phyloP scores from a whole-genome alignment of 2,329 filamentous ascomycete genomes.

The Diaporthe humulicola region DNA sequence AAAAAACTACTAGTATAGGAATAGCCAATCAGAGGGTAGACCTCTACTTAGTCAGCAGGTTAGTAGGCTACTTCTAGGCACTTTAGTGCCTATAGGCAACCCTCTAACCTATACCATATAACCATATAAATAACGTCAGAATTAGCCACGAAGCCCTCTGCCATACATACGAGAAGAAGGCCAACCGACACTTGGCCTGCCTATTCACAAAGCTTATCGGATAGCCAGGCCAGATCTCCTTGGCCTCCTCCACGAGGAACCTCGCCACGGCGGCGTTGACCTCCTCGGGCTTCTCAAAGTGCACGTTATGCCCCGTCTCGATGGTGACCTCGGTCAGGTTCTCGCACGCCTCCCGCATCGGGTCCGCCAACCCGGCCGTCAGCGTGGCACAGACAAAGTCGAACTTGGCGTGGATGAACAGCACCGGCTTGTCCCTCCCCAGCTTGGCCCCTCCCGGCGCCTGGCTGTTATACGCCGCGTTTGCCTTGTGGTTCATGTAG shows the following conservation, averaged over 20 bases:
- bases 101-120: too few relatives aligned
- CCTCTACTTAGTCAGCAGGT: too few relatives aligned
- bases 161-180: too few relatives aligned
- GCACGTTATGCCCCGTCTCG: constrained; percentile 51
- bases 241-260: constrained; percentile 25
- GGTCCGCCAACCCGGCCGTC: constrained; percentile 49
- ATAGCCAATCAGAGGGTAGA: too few relatives aligned
- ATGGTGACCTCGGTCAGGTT: constrained; percentile 55
- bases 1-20: too few relatives aligned
- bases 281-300: constrained; percentile 46
- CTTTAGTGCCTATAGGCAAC: too few relatives aligned
- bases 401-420: constrained; percentile 52
- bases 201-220: too few relatives aligned
- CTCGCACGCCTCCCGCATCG: constrained; percentile 50
- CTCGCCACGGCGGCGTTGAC: constrained; percentile 46
- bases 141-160: too few relatives aligned
- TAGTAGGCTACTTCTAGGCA: too few relatives aligned
- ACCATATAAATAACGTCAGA: too few relatives aligned
- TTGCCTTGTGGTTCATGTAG: constrained; percentile 59
- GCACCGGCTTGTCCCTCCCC: constrained; percentile 47
- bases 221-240: not conserved
- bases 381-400: constrained; percentile 54
- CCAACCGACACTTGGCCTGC: too few relatives aligned
- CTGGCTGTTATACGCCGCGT: constrained; percentile 53
- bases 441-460: constrained; percentile 49